Base-by-base conservation (phyloP, 2,329 filamentous ascomycete genomes). In the Xylaria sp. region DNA sequence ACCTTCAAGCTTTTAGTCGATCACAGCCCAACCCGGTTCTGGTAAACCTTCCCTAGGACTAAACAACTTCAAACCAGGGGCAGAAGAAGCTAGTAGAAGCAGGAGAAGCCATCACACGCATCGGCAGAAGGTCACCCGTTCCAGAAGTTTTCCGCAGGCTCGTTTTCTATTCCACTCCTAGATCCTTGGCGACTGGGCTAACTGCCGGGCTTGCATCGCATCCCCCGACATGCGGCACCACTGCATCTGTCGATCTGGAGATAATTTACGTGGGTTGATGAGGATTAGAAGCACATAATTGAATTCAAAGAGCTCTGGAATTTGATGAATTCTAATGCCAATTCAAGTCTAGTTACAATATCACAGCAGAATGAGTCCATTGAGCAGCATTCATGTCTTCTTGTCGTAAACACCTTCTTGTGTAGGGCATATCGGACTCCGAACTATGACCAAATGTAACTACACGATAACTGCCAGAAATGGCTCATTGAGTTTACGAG, bases 81-180 rank as follows among this genome's bases (percentile, higher is more conserved):
- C 18, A 48, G 13, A 52, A 36, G 34, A 8, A 43, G 32, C 32
- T 23, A 32, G 15, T 25, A n/a, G 34, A n/a, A 20, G 46, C 10
- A 45, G 36, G 23, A 60, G 39, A 61, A 57, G 50, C 5, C 45
- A 28, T 46, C 46, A 36, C 32, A 20, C 25, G 60, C 65, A 60
- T 64, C 60, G 60, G 60, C 32, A 60, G 55, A 56, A 41, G 20
- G 25, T 15, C 25, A 60, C 32, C 65, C 65, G 65, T 43, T 39
- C 41, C 36, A 25, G 23, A 5, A 1, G 18, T 30, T 30, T 20
- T 46, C 55, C 9, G 7, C 55, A 25, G 53, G 28, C 45, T 67
- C 60, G 41, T 55, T 20, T 23, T 60, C 48, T 60, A 48, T 56
- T 23, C 30, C 15, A 9, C 50, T 30, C 53, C 39, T 59, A 18